These are phyloP conservation scores for Diaporthe humulicola DNA, from an alignment of 2,329 filamentous ascomycete species.

Conservation along the genomic window DNA sequence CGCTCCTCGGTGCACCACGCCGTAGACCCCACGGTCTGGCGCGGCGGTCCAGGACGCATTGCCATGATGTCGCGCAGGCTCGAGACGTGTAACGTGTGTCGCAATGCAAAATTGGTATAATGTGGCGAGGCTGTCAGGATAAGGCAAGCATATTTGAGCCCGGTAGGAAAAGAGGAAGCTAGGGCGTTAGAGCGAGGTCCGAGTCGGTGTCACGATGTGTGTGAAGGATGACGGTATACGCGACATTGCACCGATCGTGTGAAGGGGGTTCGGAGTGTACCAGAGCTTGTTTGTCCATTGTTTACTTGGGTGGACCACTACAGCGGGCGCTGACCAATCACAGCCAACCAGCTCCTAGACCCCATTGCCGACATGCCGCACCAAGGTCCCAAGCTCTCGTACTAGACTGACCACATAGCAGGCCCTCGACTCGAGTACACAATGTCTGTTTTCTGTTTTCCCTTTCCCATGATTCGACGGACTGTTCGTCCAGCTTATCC, in stretches of 20 bases:
- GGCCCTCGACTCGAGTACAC: background rate
- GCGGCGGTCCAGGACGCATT: conserved; percentile 64
- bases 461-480: background rate
- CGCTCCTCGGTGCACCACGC: conserved; percentile 91
- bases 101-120: conserved; percentile 11
- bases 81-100: conserved; percentile 17
- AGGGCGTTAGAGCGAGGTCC: conserved; percentile 1
- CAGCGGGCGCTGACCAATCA: background rate
- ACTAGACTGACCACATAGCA: background rate
- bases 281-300: conserved; percentile 36
- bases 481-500: background rate
- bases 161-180: background rate
- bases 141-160: conserved; percentile 36
- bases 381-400: background rate
- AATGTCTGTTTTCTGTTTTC: background rate
- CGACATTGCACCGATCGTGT: conserved; percentile 12
- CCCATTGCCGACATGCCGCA: background rate
- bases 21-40: conserved; percentile 81
- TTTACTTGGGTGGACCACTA: conserved; percentile 21
- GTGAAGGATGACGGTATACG: conserved; percentile 15
- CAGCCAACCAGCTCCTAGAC: background rate
- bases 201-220: conserved; percentile 7
- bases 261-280: conserved; percentile 16
- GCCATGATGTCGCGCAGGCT: conserved; percentile 48
- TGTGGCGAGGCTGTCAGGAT: conserved; percentile 9